Evolutionary conservation across 768 basidiomycete genomes (phyloP), one percentile per base, ranked within the genome.

Genomic region (Boletus reticuloceps): DNA sequence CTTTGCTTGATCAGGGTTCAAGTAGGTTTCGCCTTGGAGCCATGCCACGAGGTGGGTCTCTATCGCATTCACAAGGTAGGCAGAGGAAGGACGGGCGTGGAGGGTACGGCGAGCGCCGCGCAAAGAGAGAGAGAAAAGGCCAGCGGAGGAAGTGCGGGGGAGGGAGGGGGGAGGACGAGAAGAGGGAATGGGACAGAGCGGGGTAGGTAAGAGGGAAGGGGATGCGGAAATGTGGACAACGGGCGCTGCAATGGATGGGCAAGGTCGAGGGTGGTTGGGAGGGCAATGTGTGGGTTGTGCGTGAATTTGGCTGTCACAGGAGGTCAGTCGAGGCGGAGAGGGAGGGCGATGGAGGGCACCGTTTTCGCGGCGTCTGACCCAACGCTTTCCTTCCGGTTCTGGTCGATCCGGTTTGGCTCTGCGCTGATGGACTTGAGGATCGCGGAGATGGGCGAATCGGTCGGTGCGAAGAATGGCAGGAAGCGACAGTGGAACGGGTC

Each of bases 331-430:
- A 14, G 14, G 38, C 16, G 11, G 14, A 14, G 11, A 19, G 16
- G 7, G 25, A 25, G 25, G 1, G 13, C 5, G 16, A 17, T 6
- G 7, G 38, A 8, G 2, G 11, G 49, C 45, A 90, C 90, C 84
- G 51, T 92, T 92, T 61, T 91, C 89, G 63, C 83, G 88, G 19
- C 91, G 80, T 59, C 88, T 73, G 6, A 83, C 70, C 85, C 85
- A 89, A 34, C 88, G 85, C 69, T 88, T 91, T 36, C 91, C 91
- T 58, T 89, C 86, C 48, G 82, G 85, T 47, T 85, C 83, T 53
- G 80, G 79, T 50, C 84, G 73, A 38, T 72, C 76, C 62, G 79
- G 82, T 71, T 74, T 82, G 25, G 55, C 37, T 22, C 68, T 59
- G 6, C 60, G 42, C 7, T 54, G 47, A 22, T 12, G n/a, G n/a